These are phyloP conservation scores for Venturia asperata DNA, from an alignment of 2,329 filamentous ascomycete genomes.

Conservation along the genomic window DNA sequence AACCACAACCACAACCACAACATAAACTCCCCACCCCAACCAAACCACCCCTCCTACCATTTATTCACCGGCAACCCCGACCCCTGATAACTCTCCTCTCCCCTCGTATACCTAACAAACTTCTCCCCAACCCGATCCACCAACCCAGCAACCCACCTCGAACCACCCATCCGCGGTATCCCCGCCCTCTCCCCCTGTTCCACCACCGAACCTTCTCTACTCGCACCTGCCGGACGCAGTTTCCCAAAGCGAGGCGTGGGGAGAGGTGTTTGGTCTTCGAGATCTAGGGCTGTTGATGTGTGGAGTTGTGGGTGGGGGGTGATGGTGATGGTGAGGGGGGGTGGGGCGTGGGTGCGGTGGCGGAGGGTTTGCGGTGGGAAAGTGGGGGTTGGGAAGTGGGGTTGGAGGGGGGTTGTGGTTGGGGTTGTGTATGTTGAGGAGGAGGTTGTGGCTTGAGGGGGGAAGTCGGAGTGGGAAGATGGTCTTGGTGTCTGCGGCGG, in stretches of 20 bases:
- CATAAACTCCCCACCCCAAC: too few species aligned
- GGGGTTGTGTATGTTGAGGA: background rate
- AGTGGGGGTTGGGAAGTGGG: background rate
- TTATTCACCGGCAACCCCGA: slow-evolving; percentile 24
- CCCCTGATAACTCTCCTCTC: slow-evolving; percentile 24
- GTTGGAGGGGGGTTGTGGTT: background rate
- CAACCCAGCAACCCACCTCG: slow-evolving; percentile 23
- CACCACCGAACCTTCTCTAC: background rate
- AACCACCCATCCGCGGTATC: background rate
- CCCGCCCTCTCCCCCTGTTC: too few species aligned
- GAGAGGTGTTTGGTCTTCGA: background rate
- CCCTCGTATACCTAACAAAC: slow-evolving; percentile 27
- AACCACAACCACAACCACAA: too few species aligned
- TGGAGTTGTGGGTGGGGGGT: background rate
- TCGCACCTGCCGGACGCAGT: background rate
- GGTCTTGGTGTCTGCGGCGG: background rate
- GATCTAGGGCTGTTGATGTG: background rate
- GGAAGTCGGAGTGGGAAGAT: background rate
- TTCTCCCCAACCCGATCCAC: slow-evolving; percentile 24
- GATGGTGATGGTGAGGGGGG: too few species aligned
- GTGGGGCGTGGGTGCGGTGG: background rate
- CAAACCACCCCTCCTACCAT: background rate
- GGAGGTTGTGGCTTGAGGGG: background rate
- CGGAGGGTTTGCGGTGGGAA: background rate
- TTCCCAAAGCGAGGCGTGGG: background rate